Evolutionary conservation across 2,329 filamentous ascomycete species (phyloP), one percentile per base, ranked within the genome.

Genomic region (Paraphoma sp.): DNA sequence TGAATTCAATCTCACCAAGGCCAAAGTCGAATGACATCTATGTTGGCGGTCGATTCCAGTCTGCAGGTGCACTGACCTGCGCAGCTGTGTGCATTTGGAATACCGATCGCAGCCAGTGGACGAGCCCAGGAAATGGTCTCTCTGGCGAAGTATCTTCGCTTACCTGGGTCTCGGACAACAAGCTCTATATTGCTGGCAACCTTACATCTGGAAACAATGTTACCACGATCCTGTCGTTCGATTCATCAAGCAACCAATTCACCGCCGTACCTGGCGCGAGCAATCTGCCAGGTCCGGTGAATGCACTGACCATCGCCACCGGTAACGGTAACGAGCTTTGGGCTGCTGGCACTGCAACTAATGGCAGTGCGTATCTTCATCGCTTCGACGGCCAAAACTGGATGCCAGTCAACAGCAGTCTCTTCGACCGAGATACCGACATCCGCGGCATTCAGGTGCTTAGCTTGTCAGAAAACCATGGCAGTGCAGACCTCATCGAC

Each of bases 381-480:
- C 93, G 93, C 71, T 96, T 90, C 69, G 87, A 96, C 69, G 90
- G 90, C 38, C 82, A 82, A 38, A 83, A 83, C 41, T 97, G 92
- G 88, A 83, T 83, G 45, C 82, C 87, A 8, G 85, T 89, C n/a
- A 82, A 84, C 3, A 46, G 47, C 8, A 77, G 83, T 2, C 53
- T 72, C 31, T 86, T 98, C 18, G 86, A 85, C 9, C 71, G 82
- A 1, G 84, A 84, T 17, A 93, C 92, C 1, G 80, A 83, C 17
- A 88, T 99, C 63, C 88, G 87, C 51, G 90, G 91, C 59, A 82
- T 99, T 6, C 93, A 98, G 71, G 83, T 98, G 55, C 88, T 98
- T 65, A 84, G 86, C 4, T 76, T 96, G 17, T 89, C 85, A 1
- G 78, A 88, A 47, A 78, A 86, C 14, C 95, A 98, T 72, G 85